Percentiles rank a stretch among this genome's conserved stretches.
Evolutionary conservation across 2,329 filamentous ascomycete genomes (phyloP).

Genomic region (Ceratocystis colombiana): DNA sequence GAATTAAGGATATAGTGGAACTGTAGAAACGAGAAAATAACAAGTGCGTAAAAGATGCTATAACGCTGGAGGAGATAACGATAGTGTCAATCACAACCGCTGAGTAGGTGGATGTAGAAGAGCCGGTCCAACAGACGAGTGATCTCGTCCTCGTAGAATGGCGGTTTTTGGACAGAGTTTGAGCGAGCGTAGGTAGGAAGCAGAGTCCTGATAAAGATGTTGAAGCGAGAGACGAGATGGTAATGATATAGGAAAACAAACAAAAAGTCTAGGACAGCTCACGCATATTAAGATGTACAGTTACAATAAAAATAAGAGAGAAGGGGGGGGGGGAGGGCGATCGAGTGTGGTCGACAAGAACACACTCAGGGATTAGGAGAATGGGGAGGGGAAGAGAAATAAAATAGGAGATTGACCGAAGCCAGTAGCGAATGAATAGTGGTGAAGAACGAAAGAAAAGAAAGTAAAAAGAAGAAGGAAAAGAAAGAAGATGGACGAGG

Average conservation of each 20-base stretch:
- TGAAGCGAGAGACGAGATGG: constrained; percentile 15
- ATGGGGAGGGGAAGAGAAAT: neutral
- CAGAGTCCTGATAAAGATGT: neutral
- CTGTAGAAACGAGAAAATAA: neutral
- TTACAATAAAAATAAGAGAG: constrained; percentile 7
- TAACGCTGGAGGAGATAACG: neutral
- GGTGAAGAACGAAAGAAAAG: constrained; percentile 21
- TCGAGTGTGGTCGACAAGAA: neutral
- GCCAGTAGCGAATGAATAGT: constrained; percentile 21
- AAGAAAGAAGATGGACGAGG: neutral
- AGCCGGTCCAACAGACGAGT: neutral
- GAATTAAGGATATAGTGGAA: neutral
- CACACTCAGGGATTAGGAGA: constrained; percentile 7
- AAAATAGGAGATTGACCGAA: constrained; percentile 17
- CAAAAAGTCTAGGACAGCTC: neutral
- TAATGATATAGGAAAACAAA: neutral
- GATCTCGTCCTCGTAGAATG: neutral
- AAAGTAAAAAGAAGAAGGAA: constrained; percentile 20
- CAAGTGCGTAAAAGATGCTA: neutral
- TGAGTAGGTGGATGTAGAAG: neutral
- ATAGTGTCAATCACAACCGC: constrained; percentile 1
- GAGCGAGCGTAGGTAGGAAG: constrained; percentile 7
- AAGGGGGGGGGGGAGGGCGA: neutral
- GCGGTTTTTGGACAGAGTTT: neutral
- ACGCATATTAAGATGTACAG: constrained; percentile 15